Evolutionary conservation across 345 rosid genomes (phyloP).

Genomic region (Odontarrhena argentea): DNA sequence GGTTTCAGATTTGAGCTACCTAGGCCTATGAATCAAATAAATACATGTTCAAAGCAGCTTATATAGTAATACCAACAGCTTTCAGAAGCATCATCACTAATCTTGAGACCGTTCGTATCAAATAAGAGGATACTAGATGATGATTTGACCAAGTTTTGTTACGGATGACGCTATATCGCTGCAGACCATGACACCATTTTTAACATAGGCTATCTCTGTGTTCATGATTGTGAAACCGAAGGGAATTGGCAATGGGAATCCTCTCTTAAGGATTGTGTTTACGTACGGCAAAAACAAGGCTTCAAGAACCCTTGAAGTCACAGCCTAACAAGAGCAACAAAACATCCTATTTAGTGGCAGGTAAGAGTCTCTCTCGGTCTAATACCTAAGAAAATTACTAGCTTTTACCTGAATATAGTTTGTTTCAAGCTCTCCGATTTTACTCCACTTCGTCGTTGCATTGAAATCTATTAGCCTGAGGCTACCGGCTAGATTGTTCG

Average conservation of each 20-base stretch:
- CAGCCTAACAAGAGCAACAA: conserved; percentile 45
- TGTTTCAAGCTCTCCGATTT: conserved; percentile 54
- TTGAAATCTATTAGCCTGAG: conserved; percentile 48
- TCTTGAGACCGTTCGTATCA: not conserved
- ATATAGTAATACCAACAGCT: not conserved
- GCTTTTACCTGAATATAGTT: conserved; percentile 52
- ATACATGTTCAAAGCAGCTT: conserved; percentile 3
- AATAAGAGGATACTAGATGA: not conserved
- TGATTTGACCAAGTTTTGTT: no score
- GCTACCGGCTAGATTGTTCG: conserved; percentile 56
- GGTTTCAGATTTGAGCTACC: not conserved
- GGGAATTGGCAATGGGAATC: conserved; percentile 63
- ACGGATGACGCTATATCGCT: conserved; percentile 39
- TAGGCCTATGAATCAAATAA: not conserved
- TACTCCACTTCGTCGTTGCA: conserved; percentile 59
- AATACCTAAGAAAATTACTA: not conserved
- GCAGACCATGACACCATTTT: conserved; percentile 49
- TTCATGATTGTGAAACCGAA: conserved; percentile 47
- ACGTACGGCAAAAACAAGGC: conserved; percentile 57
- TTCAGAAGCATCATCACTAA: not conserved
- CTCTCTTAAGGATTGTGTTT: conserved; percentile 55
- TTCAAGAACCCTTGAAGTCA: conserved; percentile 45
- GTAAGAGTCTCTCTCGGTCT: not conserved
- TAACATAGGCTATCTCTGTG: conserved; percentile 46
- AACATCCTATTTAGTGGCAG: conserved; percentile 17